phyloP scores from a whole-genome alignment of 2,329 filamentous ascomycete genomes.

The Fusarium armeniacum region DNA sequence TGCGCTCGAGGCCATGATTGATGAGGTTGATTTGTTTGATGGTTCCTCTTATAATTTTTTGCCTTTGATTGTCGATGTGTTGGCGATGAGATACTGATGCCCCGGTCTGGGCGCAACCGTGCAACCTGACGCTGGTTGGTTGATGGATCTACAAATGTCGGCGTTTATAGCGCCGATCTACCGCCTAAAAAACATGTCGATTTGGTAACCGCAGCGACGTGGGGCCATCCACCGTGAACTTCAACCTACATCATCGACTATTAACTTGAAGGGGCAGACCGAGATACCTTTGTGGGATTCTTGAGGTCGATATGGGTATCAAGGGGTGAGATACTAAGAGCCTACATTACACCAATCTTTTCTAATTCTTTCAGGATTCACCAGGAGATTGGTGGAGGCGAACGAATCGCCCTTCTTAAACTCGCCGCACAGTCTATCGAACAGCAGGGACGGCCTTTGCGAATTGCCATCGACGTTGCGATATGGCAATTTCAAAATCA shows the following conservation, averaged over 20 bases:
- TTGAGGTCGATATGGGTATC: constrained; percentile 69
- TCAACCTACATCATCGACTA: constrained; percentile 39
- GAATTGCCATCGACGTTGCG: constrained; percentile 91
- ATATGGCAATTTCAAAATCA: constrained; percentile 98
- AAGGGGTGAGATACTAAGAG: constrained; percentile 64
- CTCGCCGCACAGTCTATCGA: constrained; percentile 84
- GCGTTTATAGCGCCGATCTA: constrained; percentile 49
- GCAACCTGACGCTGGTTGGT: constrained; percentile 45
- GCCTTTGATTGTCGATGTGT: constrained; percentile 17
- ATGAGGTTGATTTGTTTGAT: not conserved
- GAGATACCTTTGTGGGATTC: constrained; percentile 22
- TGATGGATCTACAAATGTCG: constrained; percentile 40
- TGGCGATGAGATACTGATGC: constrained; percentile 35
- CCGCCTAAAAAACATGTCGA: constrained; percentile 50
- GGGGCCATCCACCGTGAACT: constrained; percentile 41
- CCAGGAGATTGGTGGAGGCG: constrained; percentile 85
- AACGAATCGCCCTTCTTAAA: constrained; percentile 84
- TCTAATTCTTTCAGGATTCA: constrained; percentile 75
- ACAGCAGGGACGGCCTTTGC: constrained; percentile 77
- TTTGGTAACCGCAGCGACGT: constrained; percentile 53
- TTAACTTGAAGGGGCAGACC: constrained; percentile 8
- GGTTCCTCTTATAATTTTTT: constrained; percentile 3
- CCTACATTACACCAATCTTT: fast-evolving
- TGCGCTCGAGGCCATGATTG: constrained; percentile 61
- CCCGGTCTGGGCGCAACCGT: constrained; percentile 31